Conservation (phyloP, 345 rosid species). For the Anacardium occidentale region DNA sequence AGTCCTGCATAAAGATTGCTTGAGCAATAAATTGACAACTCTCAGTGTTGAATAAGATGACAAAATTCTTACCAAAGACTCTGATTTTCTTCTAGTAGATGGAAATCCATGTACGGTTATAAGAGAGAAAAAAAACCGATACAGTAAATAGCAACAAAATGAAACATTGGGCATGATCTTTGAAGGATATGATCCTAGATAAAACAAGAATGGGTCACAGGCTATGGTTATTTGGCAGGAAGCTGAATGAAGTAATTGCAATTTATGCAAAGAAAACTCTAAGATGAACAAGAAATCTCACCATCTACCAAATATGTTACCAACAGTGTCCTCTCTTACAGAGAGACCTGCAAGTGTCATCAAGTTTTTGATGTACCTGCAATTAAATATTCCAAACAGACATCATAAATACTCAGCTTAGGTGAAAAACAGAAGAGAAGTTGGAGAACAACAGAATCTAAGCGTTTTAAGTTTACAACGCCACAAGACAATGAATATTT, state of each 20-base stretch:
- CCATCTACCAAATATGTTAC: constrained; percentile 92
- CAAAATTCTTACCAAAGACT: too few species aligned
- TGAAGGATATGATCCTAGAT: background rate
- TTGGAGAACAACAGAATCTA: background rate
- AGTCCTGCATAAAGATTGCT: constrained; percentile 45
- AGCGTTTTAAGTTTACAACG: background rate
- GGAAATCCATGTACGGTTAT: background rate
- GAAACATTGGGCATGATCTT: background rate
- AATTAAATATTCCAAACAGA: constrained; percentile 12
- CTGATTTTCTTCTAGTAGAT: background rate
- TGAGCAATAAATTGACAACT: background rate
- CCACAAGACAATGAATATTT: background rate
- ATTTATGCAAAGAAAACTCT: constrained; percentile 7
- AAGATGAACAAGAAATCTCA: constrained; percentile 33
- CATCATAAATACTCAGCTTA: background rate
- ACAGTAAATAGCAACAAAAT: background rate
- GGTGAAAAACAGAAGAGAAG: background rate
- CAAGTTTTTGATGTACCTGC: constrained; percentile 71
- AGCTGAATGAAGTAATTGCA: background rate
- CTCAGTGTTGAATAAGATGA: background rate
- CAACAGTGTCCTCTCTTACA: constrained; percentile 90
- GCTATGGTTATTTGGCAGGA: too few species aligned
- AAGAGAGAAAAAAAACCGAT: background rate
- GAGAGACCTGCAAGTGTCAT: constrained; percentile 75
- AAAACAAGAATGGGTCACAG: too few species aligned